These are phyloP conservation scores for Zygotorulaspora chibaensis DNA, from an alignment of 805 yeast genomes.

Conservation along the genomic window DNA sequence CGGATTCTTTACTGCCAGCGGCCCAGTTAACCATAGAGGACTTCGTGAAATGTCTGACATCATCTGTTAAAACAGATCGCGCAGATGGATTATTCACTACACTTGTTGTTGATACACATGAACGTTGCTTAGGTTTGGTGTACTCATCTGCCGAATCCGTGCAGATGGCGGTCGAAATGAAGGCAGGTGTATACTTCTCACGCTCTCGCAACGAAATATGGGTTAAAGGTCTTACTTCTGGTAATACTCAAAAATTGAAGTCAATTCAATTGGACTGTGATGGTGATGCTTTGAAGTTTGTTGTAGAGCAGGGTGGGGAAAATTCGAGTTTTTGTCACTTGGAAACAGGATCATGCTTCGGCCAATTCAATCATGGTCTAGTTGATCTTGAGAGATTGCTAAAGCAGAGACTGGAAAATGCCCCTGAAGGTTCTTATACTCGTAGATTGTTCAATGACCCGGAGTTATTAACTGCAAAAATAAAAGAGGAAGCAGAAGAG, in stretches of 20 bases:
- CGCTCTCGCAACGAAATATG: constrained; percentile 84
- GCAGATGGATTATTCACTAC: constrained; percentile 83
- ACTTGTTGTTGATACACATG: constrained; percentile 63
- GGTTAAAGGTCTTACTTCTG: constrained; percentile 96
- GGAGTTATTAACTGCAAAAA: constrained; percentile 72
- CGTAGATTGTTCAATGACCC: constrained; percentile 79
- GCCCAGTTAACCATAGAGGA: constrained; percentile 15
- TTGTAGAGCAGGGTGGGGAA: constrained; percentile 75
- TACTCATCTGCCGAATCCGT: constrained; percentile 84
- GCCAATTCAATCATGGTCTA: constrained; percentile 58
- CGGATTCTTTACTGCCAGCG: constrained; percentile 11
- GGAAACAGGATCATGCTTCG: constrained; percentile 75
- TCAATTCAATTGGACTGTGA: constrained; percentile 81
- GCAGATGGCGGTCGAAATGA: constrained; percentile 70
- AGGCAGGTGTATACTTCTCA: constrained; percentile 90
- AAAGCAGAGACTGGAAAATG: constrained; percentile 50
- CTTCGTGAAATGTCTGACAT: constrained; percentile 35
- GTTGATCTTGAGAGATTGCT: constrained; percentile 60
- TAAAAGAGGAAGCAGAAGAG: constrained; percentile 95
- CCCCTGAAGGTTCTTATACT: constrained; percentile 95
- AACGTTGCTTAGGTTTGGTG: constrained; percentile 81
- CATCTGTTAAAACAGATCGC: constrained; percentile 71
- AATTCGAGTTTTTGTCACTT: constrained; percentile 86
- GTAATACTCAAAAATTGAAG: constrained; percentile 80
- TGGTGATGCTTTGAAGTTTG: constrained; percentile 81